Evolutionary conservation across 495 filamentous ascomycete species (phyloP).

Genomic region (Aspergillus haitiensis): DNA sequence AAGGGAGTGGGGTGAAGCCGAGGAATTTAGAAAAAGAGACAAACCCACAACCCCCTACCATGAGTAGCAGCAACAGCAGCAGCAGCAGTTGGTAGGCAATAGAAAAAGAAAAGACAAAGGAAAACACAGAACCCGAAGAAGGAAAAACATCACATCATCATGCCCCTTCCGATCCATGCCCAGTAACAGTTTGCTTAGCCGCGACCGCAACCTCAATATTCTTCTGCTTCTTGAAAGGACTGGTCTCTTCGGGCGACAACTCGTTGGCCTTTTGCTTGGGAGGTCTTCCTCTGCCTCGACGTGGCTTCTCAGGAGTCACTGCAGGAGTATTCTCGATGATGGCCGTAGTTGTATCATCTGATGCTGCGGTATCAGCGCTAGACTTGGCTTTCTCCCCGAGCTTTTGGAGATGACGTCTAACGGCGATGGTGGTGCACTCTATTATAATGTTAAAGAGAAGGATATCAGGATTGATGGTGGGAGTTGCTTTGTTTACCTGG

Average conservation of each 20-base stretch:
- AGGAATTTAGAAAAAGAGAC: no score
- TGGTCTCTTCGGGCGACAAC: neutral
- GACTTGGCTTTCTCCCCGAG: slow-evolving; percentile 23
- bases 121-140: no score
- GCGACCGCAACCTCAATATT: neutral
- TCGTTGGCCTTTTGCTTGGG: slow-evolving; percentile 5
- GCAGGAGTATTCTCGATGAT: neutral
- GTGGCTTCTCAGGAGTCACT: neutral
- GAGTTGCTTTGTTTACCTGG: slow-evolving; percentile 20
- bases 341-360: neutral
- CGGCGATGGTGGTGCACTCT: slow-evolving; percentile 34
- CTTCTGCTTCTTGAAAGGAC: neutral
- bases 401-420: slow-evolving; percentile 32
- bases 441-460: neutral
- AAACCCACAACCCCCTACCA: no score
- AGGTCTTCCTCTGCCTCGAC: neutral
- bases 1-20: no score
- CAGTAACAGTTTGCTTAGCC: no score
- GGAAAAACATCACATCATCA: no score
- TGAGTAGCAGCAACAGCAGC: no score
- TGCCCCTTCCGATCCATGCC: no score
- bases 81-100: no score
- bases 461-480: neutral
- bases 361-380: neutral
- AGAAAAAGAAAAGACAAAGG: no score